phyloP scores from a whole-genome alignment of 768 basidiomycete species.

The Calocera cornea region DNA sequence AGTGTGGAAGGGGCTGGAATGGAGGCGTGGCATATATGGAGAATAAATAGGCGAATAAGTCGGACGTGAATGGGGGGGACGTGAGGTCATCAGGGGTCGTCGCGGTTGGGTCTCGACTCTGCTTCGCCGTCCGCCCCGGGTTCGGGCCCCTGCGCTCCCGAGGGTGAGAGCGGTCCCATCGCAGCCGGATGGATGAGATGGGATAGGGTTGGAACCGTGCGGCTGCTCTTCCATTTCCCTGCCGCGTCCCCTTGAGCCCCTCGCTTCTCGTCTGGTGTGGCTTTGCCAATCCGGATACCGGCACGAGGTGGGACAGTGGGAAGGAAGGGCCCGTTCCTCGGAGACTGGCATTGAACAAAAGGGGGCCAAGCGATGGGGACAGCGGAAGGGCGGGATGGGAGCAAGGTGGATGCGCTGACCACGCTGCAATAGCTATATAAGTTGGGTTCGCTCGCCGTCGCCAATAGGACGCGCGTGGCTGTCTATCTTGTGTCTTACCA shows the following conservation, averaged over 20 bases:
- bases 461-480: too few relatives aligned
- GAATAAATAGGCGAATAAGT: neutral
- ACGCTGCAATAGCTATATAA: neutral
- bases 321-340: neutral
- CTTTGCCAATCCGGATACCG: neutral
- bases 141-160: neutral
- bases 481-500: neutral
- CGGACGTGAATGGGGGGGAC: neutral
- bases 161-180: neutral
- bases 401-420: neutral
- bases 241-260: neutral
- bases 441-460: neutral
- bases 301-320: neutral
- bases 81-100: constrained; percentile 1
- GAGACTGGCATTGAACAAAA: neutral
- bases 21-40: neutral
- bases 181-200: neutral
- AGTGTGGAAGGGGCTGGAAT: neutral
- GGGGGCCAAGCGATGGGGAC: neutral
- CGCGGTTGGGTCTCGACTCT: neutral
- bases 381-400: neutral
- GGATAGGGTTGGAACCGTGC: neutral
- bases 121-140: neutral
- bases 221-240: neutral
- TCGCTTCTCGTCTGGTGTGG: neutral